phyloP scores from a whole-genome alignment of 75 land plant genomes.

The Gnetum montanum region DNA sequence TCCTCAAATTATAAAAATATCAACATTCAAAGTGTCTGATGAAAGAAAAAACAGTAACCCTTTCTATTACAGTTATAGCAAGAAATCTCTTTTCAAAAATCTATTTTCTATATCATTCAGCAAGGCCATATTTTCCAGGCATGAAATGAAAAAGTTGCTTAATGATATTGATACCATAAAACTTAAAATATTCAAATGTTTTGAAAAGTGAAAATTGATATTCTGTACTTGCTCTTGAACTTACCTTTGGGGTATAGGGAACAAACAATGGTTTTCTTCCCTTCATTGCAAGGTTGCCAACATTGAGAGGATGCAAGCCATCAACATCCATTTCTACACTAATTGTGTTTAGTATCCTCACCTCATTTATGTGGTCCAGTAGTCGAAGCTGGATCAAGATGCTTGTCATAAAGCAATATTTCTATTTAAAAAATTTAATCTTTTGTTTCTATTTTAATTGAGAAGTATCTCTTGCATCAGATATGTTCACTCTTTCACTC shows the following conservation, averaged over 20 bases:
- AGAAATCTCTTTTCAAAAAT: not conserved
- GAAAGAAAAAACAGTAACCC: not conserved
- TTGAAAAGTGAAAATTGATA: not conserved
- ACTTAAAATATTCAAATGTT: not conserved
- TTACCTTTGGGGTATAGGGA: constrained; percentile 87
- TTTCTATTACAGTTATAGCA: not conserved
- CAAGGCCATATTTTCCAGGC: not conserved
- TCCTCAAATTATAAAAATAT: not conserved
- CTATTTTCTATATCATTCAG: not conserved
- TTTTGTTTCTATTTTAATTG: too few relatives aligned
- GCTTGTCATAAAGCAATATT: constrained; percentile 25
- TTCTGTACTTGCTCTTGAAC: too few relatives aligned
- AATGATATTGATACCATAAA: not conserved
- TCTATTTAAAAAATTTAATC: not conserved
- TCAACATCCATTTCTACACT: constrained; percentile 87
- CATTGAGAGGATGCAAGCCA: constrained; percentile 89
- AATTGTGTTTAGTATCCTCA: constrained; percentile 60
- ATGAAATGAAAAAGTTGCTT: not conserved
- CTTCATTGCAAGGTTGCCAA: constrained; percentile 88
- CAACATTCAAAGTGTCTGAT: not conserved
- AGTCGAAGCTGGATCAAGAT: constrained; percentile 82
- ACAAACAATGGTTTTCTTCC: constrained; percentile 77
- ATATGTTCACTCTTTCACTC: too few relatives aligned
- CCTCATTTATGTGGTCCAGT: constrained; percentile 80
- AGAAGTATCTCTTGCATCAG: too few relatives aligned